Percentiles rank a stretch among this genome's conserved stretches.
Conservation (phyloP, 2,329 filamentous ascomycete species). For the Plenodomus lindquistii region DNA sequence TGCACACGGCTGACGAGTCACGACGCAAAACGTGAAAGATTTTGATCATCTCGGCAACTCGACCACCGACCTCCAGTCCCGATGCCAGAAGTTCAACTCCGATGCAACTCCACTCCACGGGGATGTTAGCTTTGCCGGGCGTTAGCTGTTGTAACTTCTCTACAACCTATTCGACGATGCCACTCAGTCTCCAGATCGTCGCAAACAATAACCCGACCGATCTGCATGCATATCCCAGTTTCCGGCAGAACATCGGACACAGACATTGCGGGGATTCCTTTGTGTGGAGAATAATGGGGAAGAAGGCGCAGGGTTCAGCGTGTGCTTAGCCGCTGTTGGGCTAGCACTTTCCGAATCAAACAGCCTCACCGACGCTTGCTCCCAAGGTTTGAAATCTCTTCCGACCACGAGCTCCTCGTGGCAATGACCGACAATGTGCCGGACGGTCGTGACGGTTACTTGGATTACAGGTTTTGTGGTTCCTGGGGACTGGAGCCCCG, state of each 20-base stretch:
- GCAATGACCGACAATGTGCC: neutral
- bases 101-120: constrained; percentile 4
- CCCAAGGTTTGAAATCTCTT: neutral
- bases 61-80: neutral
- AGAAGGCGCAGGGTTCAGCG: neutral
- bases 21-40: no score
- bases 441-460: neutral
- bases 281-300: neutral
- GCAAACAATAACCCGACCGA: neutral
- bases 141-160: neutral
- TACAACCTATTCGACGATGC: neutral
- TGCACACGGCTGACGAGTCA: no score
- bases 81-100: neutral
- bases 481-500: neutral
- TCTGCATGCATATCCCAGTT: neutral
- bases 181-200: neutral
- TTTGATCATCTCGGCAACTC: no score
- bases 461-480: neutral
- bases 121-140: neutral
- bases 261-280: neutral
- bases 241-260: neutral
- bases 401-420: neutral
- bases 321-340: neutral
- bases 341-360: neutral
- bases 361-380: neutral